phyloP scores from a whole-genome alignment of 768 basidiomycete species.

The Hysterangium stoloniferum region DNA sequence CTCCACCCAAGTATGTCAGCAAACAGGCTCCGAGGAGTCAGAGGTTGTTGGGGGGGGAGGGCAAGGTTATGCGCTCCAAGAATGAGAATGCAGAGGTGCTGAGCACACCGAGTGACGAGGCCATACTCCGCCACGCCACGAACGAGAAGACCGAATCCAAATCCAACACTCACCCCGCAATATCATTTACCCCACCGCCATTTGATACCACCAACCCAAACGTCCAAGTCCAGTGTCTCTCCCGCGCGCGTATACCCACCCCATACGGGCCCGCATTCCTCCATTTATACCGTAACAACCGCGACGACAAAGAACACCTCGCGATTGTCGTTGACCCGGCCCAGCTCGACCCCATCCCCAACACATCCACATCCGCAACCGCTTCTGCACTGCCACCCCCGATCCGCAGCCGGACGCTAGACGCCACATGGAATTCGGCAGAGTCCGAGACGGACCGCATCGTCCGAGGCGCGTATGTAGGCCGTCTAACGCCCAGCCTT shows the following conservation, averaged over 20 bases:
- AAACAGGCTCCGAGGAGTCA: slow-evolving; percentile 66
- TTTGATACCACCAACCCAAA: slow-evolving; percentile 20
- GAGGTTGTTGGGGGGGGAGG: slow-evolving; percentile 35
- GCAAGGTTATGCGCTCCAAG: slow-evolving; percentile 48
- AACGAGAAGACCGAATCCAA: background rate
- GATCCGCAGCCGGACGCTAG: slow-evolving; percentile 12
- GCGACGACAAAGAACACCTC: slow-evolving; percentile 90
- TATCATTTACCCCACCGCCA: slow-evolving; percentile 26
- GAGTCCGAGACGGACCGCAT: slow-evolving; percentile 95
- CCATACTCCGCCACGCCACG: background rate
- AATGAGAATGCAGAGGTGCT: slow-evolving; percentile 21
- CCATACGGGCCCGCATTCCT: slow-evolving; percentile 90
- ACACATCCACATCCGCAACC: slow-evolving; percentile 7
- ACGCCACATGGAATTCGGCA: background rate
- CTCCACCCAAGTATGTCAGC: slow-evolving; percentile 50
- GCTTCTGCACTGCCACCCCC: background rate
- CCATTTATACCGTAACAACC: slow-evolving; percentile 90
- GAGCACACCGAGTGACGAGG: slow-evolving; percentile 2
- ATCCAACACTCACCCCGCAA: background rate
- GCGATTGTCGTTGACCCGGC: slow-evolving; percentile 91
- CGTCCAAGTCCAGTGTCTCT: slow-evolving; percentile 87
- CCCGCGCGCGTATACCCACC: slow-evolving; percentile 94
- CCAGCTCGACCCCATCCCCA: slow-evolving; percentile 44
- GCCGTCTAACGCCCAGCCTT: slow-evolving; percentile 58
- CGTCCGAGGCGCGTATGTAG: slow-evolving; percentile 88